phyloP scores from a whole-genome alignment of 306 rosid genomes.

The Dicorynia guianensis region DNA sequence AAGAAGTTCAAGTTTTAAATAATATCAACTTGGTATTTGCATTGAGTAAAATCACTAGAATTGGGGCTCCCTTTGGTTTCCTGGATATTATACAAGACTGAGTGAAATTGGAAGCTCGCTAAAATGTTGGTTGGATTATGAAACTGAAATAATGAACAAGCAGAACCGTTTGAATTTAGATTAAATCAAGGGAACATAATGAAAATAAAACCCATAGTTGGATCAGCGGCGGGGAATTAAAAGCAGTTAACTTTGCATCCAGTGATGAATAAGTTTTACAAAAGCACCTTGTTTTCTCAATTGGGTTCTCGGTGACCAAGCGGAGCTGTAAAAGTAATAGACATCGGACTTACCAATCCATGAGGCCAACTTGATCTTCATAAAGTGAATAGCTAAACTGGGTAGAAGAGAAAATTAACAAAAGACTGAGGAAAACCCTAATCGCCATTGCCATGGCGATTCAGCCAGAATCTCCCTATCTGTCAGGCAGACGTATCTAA shows the following conservation, averaged over 20 bases:
- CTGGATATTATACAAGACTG: background rate
- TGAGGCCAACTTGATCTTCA: slow-evolving; percentile 97
- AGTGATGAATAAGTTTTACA: background rate
- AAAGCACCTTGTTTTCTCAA: background rate
- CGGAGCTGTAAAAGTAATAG: background rate
- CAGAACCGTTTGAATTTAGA: slow-evolving; percentile 7
- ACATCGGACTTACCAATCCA: slow-evolving; percentile 79
- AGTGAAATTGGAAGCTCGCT: background rate
- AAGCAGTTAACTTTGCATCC: background rate
- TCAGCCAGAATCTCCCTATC: slow-evolving; percentile 35
- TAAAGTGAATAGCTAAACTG: slow-evolving; percentile 60
- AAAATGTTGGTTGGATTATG: background rate
- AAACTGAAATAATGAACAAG: background rate
- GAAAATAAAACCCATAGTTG: slow-evolving; percentile 9
- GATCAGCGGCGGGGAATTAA: background rate
- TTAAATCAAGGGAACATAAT: background rate
- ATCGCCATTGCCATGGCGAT: slow-evolving; percentile 78
- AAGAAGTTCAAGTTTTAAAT: slow-evolving; percentile 7
- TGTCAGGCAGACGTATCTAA: slow-evolving; percentile 57
- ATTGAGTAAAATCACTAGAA: slow-evolving; percentile 19
- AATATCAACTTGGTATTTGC: background rate
- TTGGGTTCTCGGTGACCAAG: slow-evolving; percentile 23
- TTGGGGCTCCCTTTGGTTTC: background rate
- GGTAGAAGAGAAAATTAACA: slow-evolving; percentile 45
- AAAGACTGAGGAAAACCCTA: slow-evolving; percentile 58